Base-by-base conservation (phyloP, 2,329 filamentous ascomycete species). In the Aspergillus costaricaensis region DNA sequence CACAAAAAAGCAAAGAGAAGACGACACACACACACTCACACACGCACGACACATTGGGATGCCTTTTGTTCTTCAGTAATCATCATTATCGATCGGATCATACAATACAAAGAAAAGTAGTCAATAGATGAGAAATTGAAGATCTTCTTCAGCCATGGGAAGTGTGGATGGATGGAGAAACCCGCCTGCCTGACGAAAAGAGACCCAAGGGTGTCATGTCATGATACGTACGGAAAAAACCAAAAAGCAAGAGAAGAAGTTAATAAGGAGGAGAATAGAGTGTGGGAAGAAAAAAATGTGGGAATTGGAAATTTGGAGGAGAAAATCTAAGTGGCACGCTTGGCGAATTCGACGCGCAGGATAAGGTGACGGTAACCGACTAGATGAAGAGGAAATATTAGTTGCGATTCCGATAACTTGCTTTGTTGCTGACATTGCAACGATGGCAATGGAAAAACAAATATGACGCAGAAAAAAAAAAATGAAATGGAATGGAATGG, bases 301-400 rank as follows among this genome's bases (percentile, higher is more conserved):
- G 30, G 15, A 44, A 15, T 27, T 17, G 21, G 38, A 32, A 27
- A 39, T n/a, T 7, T 25, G 25, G 25, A 25, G 25, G 63, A 61
- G 62, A 36, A 63, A 57, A 52, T 72, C 67, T 76, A 76, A 70
- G 77, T 69, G 65, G 77, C 68, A 64, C 79, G 75, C 75, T 82
- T 83, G 58, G 81, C 81, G 68, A 83, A 83, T 69, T 83, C 81
- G 66, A 83, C 81, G 63, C 79, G 79, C 55, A 83, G 74, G 69
- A 83, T 83, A 67, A 83, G 75, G 73, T 82, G 80, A 66, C 80
- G 79, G 69, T 82, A 83, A 72, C 81, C 81, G 72, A 80, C 79
- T 81, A 36, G 62, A 38, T 63, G 56, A 60, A 52, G n/a, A 50
- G 27, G 12, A 49, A 58, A 44, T n/a, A 41, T 21, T 57, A 55